Evolutionary conservation across 106 monocot species (phyloP).

Genomic region (Gastrodia elata): DNA sequence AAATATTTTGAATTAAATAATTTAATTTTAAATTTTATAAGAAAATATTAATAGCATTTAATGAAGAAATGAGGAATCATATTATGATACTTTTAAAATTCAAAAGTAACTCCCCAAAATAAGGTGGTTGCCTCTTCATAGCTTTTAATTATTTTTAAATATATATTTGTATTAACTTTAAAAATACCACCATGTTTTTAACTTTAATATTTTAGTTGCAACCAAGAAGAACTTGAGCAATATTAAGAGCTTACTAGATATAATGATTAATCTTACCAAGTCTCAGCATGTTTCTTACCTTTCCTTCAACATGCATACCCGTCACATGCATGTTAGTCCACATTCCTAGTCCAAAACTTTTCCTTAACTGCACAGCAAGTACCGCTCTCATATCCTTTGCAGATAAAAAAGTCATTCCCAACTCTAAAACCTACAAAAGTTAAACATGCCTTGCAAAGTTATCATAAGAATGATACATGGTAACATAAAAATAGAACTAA

Average conservation of each 20-base stretch:
- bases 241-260: neutral
- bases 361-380: slow-evolving; percentile 65
- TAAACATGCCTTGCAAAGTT: neutral
- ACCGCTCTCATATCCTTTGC: slow-evolving; percentile 84
- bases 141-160: no score
- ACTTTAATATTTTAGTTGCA: neutral
- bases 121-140: no score
- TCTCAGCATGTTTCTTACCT: slow-evolving; percentile 31
- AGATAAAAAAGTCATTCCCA: slow-evolving; percentile 84
- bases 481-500: neutral
- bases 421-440: slow-evolving; percentile 61
- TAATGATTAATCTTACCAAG: neutral
- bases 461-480: neutral
- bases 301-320: slow-evolving; percentile 96
- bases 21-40: no score
- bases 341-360: slow-evolving; percentile 73
- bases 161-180: no score
- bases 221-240: neutral
- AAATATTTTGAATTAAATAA: no score
- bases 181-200: no score
- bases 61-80: no score
- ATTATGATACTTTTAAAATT: no score
- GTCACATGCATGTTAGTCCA: slow-evolving; percentile 89
- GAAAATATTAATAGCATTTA: no score
- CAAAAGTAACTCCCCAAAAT: no score